Conservation (phyloP, 1,139 yeast species). For the Candida anutae region DNA sequence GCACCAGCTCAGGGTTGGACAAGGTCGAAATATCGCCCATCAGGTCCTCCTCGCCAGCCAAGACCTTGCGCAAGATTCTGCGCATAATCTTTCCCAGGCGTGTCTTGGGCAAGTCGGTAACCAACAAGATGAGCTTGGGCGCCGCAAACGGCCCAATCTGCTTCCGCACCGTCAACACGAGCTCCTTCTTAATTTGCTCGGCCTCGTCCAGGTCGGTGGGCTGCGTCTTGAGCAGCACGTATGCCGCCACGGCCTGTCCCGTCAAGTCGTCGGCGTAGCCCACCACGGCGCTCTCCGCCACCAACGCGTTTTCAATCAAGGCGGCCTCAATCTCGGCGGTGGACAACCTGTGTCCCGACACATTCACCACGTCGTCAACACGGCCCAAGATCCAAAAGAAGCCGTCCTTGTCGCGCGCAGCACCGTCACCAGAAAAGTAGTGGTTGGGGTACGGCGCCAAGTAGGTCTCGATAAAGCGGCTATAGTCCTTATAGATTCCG, state of each 20-base stretch:
- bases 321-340: constrained; percentile 84
- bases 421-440: constrained; percentile 79
- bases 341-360: constrained; percentile 71
- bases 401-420: constrained; percentile 71
- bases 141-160: constrained; percentile 85
- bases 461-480: constrained; percentile 63
- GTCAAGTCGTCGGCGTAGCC: constrained; percentile 77
- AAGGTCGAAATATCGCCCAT: constrained; percentile 75
- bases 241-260: constrained; percentile 79
- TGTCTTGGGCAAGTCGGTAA: constrained; percentile 75
- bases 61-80: constrained; percentile 68
- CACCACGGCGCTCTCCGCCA: constrained; percentile 74
- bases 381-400: constrained; percentile 76
- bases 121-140: constrained; percentile 63
- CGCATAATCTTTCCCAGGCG: constrained; percentile 83
- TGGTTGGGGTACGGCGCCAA: constrained; percentile 61
- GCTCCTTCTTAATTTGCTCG: constrained; percentile 57
- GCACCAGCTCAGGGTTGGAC: constrained; percentile 64
- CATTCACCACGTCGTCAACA: constrained; percentile 79
- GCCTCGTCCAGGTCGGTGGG: constrained; percentile 5
- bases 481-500: constrained; percentile 66
- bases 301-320: constrained; percentile 58
- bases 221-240: constrained; percentile 55
- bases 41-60: constrained; percentile 74
- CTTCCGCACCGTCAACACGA: constrained; percentile 64